Conservation (phyloP, 345 rosid genomes). For the Eucalyptus lansdowneana region DNA sequence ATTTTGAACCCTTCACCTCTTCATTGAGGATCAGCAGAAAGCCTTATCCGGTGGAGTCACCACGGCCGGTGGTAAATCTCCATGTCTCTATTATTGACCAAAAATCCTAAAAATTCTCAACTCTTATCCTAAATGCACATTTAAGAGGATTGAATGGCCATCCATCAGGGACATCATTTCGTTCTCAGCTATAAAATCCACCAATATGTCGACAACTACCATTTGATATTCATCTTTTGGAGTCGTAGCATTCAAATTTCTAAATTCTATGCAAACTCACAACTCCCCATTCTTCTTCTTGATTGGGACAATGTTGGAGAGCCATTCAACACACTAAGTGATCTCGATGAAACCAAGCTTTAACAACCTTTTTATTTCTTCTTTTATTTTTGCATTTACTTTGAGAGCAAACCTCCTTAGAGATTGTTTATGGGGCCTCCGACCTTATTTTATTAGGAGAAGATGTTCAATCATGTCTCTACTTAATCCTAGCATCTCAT, state of each 20-base stretch:
- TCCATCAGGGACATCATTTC: not conserved
- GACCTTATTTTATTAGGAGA: too few relatives aligned
- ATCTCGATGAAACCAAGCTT: not conserved
- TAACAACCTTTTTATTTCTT: not conserved
- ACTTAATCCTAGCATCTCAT: too few relatives aligned
- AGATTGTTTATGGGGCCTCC: too few relatives aligned
- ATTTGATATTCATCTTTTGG: not conserved
- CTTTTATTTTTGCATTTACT: not conserved
- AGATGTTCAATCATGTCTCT: too few relatives aligned
- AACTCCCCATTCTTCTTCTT: not conserved
- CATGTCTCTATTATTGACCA: not conserved
- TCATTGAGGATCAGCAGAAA: too few relatives aligned
- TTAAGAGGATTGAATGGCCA: not conserved
- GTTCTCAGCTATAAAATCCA: not conserved
- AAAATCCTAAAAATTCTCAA: not conserved
- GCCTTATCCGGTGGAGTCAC: too few relatives aligned
- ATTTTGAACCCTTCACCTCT: too few relatives aligned
- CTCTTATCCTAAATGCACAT: not conserved
- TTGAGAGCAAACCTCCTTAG: too few relatives aligned
- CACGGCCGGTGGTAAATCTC: not conserved
- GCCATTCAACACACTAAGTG: not conserved
- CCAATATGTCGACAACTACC: not conserved
- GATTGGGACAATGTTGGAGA: not conserved
- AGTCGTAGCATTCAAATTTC: not conserved
- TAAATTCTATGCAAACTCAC: not conserved